Base-by-base conservation (phyloP, 177 flowering plant genomes). In the Tripterygium wilfordii region DNA sequence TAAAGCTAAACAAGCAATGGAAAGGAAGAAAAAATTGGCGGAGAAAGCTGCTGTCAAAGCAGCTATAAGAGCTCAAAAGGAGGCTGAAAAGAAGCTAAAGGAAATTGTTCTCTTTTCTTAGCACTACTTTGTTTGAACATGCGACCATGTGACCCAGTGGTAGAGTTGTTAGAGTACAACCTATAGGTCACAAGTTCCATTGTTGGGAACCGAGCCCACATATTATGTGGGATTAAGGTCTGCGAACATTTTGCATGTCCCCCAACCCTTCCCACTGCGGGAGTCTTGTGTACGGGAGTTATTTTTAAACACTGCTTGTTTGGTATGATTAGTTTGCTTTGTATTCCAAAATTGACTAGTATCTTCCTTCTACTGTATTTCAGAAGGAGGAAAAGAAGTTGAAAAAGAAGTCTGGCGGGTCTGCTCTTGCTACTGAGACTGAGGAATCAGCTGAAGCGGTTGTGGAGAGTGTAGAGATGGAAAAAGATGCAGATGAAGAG, bases 31-130 rank as follows among this genome's bases (percentile, higher is more conserved):
- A 75, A 86, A 86, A 62, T 43, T 68, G 65, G 86, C 87, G 0
- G 97, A 89, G 65, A 89, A 85, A 68, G 75, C 84, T 8, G 95
- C 89, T 15, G 80, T 75, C 0, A 92, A 85, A 74, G 99, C 99
- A 3, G 89, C 89, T 20, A 41, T 63, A 16, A 77, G 75, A 63
- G 88, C 89, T 56, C 83, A 89, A 58, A 92, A 86, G 61, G 96
- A 86, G 59, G 94, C 96, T 45, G 96, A 92, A 51, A 85, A 81
- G 78, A 83, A 78, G 68, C 74, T 57, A 12, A 82, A 79, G 63
- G 66, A 29, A 57, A 53, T 48, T 28, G 19, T 57, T 53, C 1
- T 29, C 16, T 18, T 27, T 18, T 13, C 7, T 18, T n/a, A 16
- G 25, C 15, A 28, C 8, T 51, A 8, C 29, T 25, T 23, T 3